phyloP scores from a whole-genome alignment of 805 yeast species.

The Saccharomycopsis selenospora region DNA sequence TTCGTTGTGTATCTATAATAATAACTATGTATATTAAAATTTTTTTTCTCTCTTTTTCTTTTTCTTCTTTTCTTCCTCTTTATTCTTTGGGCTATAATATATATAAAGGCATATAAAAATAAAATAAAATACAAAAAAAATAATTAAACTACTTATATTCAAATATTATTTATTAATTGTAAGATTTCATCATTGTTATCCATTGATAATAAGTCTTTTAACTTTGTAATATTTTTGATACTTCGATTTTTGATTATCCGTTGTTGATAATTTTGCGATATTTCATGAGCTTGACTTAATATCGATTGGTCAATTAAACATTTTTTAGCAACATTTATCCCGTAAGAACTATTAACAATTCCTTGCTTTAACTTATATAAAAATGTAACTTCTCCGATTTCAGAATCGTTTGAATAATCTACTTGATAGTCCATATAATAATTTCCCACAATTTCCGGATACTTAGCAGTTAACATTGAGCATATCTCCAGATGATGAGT shows the following conservation, averaged over 20 bases:
- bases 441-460: slow-evolving; percentile 40
- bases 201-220: too few species aligned
- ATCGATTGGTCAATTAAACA: slow-evolving; percentile 52
- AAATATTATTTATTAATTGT: too few species aligned
- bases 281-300: slow-evolving; percentile 37
- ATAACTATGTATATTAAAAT: background rate
- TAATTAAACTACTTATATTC: too few species aligned
- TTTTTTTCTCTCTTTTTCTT: background rate
- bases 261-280: slow-evolving; percentile 23
- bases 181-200: too few species aligned
- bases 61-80: too few species aligned
- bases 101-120: too few species aligned
- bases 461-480: slow-evolving; percentile 35
- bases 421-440: slow-evolving; percentile 66
- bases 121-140: too few species aligned
- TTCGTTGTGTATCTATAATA: background rate
- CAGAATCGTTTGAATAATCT: slow-evolving; percentile 32
- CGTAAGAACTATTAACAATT: slow-evolving; percentile 59
- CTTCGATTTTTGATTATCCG: background rate
- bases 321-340: slow-evolving; percentile 75
- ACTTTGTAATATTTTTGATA: background rate
- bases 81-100: too few species aligned
- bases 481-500: slow-evolving; percentile 76
- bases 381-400: slow-evolving; percentile 38
- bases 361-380: slow-evolving; percentile 46